phyloP scores from a whole-genome alignment of 345 rosid genomes.

The Microthlaspi erraticum region DNA sequence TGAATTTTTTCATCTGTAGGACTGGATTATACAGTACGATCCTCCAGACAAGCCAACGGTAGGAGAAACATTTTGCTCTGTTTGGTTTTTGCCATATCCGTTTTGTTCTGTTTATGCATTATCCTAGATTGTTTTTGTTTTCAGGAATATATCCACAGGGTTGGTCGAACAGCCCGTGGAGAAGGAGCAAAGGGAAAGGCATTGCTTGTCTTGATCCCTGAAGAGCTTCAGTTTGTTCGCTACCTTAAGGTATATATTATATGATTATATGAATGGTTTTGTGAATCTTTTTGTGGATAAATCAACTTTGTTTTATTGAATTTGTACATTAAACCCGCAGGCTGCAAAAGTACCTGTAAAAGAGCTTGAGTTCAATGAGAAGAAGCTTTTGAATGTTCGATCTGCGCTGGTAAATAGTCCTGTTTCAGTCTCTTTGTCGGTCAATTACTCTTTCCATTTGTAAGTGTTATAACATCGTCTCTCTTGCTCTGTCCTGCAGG shows the following conservation, averaged over 20 bases:
- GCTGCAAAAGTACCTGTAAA: constrained; percentile 92
- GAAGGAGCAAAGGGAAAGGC: constrained; percentile 99
- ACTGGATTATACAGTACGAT: constrained; percentile 98
- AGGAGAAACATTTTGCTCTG: neutral
- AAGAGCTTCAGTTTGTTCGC: constrained; percentile 86
- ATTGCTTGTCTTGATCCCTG: constrained; percentile 85
- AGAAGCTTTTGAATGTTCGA: constrained; percentile 80
- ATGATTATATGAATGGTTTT: neutral
- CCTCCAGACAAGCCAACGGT: constrained; percentile 99
- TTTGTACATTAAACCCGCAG: constrained; percentile 43
- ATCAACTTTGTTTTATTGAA: neutral
- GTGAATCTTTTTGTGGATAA: neutral
- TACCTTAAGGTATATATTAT: constrained; percentile 90
- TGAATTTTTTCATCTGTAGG: constrained; percentile 53
- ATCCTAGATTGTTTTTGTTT: constrained; percentile 27
- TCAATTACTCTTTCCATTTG: constrained; percentile 6
- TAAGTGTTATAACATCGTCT: neutral
- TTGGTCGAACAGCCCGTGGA: constrained; percentile 99
- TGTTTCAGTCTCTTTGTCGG: constrained; percentile 1
- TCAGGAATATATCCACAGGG: constrained; percentile 98
- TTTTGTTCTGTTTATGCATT: neutral
- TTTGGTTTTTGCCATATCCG: neutral
- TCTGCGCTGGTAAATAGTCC: constrained; percentile 77
- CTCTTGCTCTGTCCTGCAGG: constrained; percentile 52
- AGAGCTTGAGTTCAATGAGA: constrained; percentile 85